These are phyloP conservation scores for Anaeromyces robustus DNA, from an alignment of 192 early-diverging fungal species.

Conservation along the genomic window DNA sequence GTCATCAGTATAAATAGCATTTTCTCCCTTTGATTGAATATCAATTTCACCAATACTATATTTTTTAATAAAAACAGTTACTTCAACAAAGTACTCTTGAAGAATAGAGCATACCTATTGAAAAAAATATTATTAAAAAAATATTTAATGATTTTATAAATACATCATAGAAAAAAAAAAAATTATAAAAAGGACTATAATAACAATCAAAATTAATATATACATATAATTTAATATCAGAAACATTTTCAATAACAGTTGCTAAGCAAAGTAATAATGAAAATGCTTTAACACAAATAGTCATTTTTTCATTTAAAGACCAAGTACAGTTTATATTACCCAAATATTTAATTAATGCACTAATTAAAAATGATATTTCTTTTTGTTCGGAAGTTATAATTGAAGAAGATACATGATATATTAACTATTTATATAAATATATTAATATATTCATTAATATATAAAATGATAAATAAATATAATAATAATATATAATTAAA, in stretches of 20 bases:
- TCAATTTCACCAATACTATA: neutral
- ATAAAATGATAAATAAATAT: no score
- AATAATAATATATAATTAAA: no score
- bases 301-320: neutral
- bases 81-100: neutral
- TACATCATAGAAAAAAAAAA: no score
- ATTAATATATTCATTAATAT: no score
- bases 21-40: neutral
- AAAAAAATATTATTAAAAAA: neutral
- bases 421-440: neutral
- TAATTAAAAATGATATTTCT: neutral
- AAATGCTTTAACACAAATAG: neutral
- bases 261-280: neutral
- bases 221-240: neutral
- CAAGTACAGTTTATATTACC: neutral
- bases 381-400: neutral
- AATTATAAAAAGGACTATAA: no score
- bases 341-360: neutral
- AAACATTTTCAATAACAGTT: neutral
- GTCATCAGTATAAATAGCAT: neutral
- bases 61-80: neutral
- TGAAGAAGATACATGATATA: neutral
- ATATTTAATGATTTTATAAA: no score
- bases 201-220: no score
- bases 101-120: neutral